Percentiles rank a stretch among this genome's conserved stretches.
Evolutionary conservation across 345 rosid species (phyloP).

Genomic region (Aethionema arabicum): DNA sequence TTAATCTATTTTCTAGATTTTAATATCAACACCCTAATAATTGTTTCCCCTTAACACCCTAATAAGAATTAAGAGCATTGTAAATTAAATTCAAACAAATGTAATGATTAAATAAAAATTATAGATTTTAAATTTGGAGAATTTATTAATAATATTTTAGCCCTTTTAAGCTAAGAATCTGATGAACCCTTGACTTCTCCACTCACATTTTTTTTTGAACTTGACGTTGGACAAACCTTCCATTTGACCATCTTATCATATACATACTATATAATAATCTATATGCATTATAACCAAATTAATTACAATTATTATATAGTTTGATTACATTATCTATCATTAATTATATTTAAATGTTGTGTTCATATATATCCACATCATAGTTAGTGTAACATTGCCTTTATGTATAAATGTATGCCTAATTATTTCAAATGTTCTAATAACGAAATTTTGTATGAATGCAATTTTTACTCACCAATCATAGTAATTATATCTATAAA

Average conservation of each 20-base stretch:
- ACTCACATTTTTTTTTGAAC: slow-evolving; percentile 29
- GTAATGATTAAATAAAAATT: slow-evolving; percentile 31
- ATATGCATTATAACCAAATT: slow-evolving; percentile 7
- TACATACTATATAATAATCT: background rate
- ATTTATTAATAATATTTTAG: slow-evolving; percentile 17
- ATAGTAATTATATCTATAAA: no score
- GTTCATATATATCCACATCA: no score
- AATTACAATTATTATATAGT: slow-evolving; percentile 10
- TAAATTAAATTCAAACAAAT: slow-evolving; percentile 17
- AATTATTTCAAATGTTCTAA: no score
- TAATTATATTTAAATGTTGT: no score
- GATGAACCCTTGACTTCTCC: slow-evolving; percentile 35
- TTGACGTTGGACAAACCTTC: slow-evolving; percentile 31
- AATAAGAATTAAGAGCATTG: no score
- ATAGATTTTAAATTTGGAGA: background rate
- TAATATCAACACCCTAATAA: no score
- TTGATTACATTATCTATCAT: background rate
- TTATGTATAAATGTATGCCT: no score
- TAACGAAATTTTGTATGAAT: no score
- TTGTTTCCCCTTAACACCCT: no score
- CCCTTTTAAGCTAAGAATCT: slow-evolving; percentile 22
- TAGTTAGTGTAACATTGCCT: no score
- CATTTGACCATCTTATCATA: slow-evolving; percentile 15
- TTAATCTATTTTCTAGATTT: no score
- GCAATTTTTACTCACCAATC: no score